A percentile compares a stretch with the other conserved stretches of the same genome.
phyloP scores from a whole-genome alignment of 2,329 filamentous ascomycete species.

The Apiospora aurea region DNA sequence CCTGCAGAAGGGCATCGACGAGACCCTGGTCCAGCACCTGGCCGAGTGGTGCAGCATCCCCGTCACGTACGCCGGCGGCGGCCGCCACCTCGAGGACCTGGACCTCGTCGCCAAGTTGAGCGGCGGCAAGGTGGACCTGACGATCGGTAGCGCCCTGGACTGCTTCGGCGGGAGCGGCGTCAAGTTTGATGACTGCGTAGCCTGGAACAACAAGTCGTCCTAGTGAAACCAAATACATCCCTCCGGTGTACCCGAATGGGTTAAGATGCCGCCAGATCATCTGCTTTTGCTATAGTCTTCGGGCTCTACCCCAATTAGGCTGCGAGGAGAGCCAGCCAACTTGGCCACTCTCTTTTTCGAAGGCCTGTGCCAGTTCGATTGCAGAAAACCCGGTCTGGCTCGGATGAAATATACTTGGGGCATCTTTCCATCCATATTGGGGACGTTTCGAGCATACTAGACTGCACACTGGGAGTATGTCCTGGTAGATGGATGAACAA shows the following conservation, averaged over 20 bases:
- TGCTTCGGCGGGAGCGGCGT: conserved; percentile 92
- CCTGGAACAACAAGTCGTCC: conserved; percentile 73
- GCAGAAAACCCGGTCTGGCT: background rate
- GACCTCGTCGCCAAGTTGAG: conserved; percentile 83
- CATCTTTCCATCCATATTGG: background rate
- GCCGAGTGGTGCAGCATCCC: conserved; percentile 90
- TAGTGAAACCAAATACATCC: background rate
- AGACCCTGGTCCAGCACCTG: conserved; percentile 78
- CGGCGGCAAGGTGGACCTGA: conserved; percentile 84
- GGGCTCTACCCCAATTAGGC: background rate
- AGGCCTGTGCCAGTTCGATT: background rate
- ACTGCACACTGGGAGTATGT: background rate
- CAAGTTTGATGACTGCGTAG: conserved; percentile 85
- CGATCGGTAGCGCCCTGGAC: conserved; percentile 94
- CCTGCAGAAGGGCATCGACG: conserved; percentile 88
- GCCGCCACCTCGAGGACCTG: conserved; percentile 80
- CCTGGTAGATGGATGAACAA: background rate
- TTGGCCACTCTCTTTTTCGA: background rate
- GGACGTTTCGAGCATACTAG: background rate
- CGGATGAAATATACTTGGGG: background rate
- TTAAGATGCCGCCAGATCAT: background rate
- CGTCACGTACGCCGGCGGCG: conserved; percentile 96
- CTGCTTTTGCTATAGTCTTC: background rate
- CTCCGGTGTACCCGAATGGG: background rate
- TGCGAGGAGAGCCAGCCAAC: background rate